A percentile compares a stretch with the other conserved stretches of the same genome.
phyloP scores from a whole-genome alignment of 1,284 basidiomycete genomes.

The Melampsora medusae region DNA sequence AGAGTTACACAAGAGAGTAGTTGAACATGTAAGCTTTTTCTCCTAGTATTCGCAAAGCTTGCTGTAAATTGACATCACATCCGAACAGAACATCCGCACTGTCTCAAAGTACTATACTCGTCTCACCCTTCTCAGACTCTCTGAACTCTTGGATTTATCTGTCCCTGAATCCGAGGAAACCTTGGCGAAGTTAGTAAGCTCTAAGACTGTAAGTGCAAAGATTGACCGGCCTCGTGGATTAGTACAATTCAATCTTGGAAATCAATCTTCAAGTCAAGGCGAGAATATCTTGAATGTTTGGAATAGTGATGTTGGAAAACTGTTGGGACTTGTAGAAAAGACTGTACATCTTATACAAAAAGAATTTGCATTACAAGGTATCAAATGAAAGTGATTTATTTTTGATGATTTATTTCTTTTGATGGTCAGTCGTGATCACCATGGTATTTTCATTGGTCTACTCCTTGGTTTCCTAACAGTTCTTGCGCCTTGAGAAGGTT shows the following conservation, averaged over 20 bases:
- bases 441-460: too few species aligned
- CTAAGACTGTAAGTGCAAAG: conserved; percentile 86
- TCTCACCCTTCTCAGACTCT: conserved; percentile 79
- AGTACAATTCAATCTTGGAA: conserved; percentile 71
- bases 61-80: not conserved
- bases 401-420: not conserved
- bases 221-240: conserved; percentile 88
- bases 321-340: conserved; percentile 59
- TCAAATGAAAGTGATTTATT: not conserved
- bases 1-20: conserved; percentile 88
- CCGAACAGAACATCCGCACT: conserved; percentile 85
- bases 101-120: conserved; percentile 91
- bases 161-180: conserved; percentile 78
- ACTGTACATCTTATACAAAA: conserved; percentile 60
- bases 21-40: conserved; percentile 79
- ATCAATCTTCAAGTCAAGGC: conserved; percentile 70
- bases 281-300: conserved; percentile 84
- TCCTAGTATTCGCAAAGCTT: not conserved
- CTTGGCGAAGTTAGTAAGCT: conserved; percentile 82
- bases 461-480: too few species aligned
- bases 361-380: conserved; percentile 47
- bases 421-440: too few species aligned
- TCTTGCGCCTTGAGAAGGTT: too few species aligned
- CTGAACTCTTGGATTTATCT: conserved; percentile 81
- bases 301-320: conserved; percentile 89